Percentiles rank a stretch among this genome's conserved stretches.
Conservation (phyloP, 495 filamentous ascomycete species). For the Talaromyces adpressus region DNA sequence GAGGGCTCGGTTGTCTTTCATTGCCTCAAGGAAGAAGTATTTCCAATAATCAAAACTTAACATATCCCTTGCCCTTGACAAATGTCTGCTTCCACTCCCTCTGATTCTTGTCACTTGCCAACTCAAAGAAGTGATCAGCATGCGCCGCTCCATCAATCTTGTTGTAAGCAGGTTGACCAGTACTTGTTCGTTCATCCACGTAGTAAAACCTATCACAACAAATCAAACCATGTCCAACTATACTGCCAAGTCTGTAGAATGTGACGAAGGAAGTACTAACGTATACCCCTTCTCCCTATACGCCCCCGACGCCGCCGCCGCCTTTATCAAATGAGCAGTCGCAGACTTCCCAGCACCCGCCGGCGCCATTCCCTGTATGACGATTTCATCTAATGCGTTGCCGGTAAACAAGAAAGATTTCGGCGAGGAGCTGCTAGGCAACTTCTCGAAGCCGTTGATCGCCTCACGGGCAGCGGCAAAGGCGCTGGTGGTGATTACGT, state of each 20-base stretch:
- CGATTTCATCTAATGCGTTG: constrained; percentile 27
- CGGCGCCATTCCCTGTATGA: constrained; percentile 19
- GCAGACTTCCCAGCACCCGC: constrained; percentile 34
- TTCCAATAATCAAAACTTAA: constrained; percentile 12
- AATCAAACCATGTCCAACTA: neutral
- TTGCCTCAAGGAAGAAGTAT: too few species aligned
- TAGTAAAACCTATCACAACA: constrained; percentile 30
- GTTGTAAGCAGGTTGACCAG: constrained; percentile 17
- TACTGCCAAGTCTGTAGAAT: too few species aligned
- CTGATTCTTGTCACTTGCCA: constrained; percentile 24
- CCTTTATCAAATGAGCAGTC: constrained; percentile 31
- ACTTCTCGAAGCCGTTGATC: constrained; percentile 1
- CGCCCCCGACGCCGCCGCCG: constrained; percentile 15
- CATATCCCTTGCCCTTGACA: constrained; percentile 30
- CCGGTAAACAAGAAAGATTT: constrained; percentile 36
- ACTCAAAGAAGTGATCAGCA: constrained; percentile 24
- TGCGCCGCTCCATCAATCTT: constrained; percentile 25
- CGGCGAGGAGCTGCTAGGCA: neutral
- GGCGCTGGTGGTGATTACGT: constrained; percentile 3
- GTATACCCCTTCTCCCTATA: constrained; percentile 33
- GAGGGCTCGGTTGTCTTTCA: too few species aligned
- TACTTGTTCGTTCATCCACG: constrained; percentile 27
- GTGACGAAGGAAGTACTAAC: constrained; percentile 14
- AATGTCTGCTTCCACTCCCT: constrained; percentile 32
- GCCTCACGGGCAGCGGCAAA: neutral